Base-by-base conservation (phyloP, 352 stramenopile species). In the Pythium oligandrum region DNA sequence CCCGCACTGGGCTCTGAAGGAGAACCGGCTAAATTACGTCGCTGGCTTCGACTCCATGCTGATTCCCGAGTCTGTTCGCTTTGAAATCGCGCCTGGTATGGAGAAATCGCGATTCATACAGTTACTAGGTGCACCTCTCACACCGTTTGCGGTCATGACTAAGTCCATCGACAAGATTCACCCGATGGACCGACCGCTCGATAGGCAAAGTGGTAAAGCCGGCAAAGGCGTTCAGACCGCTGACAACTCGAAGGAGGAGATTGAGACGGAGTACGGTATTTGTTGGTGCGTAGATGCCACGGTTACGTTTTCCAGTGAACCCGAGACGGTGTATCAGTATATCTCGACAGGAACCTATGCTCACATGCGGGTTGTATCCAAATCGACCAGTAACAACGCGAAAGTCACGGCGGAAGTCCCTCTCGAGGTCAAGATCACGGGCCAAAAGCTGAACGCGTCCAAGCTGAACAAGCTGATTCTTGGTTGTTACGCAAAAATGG, bases 231-330 rank as follows among this genome's bases (percentile, higher is more conserved):
- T 53, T 17, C 44, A 32, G 26, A 61, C 52, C 6, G 44, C 46
- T 26, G n/a, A 39, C 6, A 11, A 55, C 39, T 31, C 48, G 30
- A 9, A 54, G 12, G 42, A 50, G 17, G 48, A 48, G 8, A 17
- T 51, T 10, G 40, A 52, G 30, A n/a, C 43, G 1, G 31, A 62
- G 31, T 72, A 64, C 36, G 61, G 58, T 10, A 44, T 45, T 2
- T 66, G 75, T 44, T 92, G 81, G 81, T 77, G 68, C 46, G 62
- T 90, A 12, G 81, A 92, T 55, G 81, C 66, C 0, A 48, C 53
- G 45, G 47, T 90, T 6, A 43, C 55, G 3, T 90, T 92, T 49
- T 63, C 68, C 3, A 64, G 81, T 39, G 77, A 89, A 31, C 47
- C 34, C 4, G 44, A 46, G 4, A 71, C 48, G 2, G 58, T 75